Base-by-base conservation (phyloP, 208 protist species). In the Herpetomonas tarakana region DNA sequence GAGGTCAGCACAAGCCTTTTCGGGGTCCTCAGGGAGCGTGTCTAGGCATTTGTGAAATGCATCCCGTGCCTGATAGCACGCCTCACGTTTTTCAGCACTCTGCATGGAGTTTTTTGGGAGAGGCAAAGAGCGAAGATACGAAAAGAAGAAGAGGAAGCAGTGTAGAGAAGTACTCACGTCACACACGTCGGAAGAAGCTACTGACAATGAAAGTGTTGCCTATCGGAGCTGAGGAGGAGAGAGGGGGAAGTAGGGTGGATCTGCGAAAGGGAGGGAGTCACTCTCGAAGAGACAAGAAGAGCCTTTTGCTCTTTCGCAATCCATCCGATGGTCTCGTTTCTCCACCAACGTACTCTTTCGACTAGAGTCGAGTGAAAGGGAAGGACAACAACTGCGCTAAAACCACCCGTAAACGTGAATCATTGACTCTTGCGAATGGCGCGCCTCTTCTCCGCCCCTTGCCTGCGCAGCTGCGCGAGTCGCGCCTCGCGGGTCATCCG, bases 21-120 rank as follows among this genome's bases (percentile, higher is more conserved):
- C 80, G 7, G 69, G 59, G 30, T 82, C 78, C 30, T 89, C 80
- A 6, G 80, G 80, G 25, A 90, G 70, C 9, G 66, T 81, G 68
- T 93, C 86, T 31, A 93, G 68, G 54, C 86, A 93, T 60, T 82
- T 88, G 67, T 88, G 78, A 61, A 83, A 90, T 29, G 76, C 53
- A 45, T 90, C 83, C 28, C 86, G 79, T 25, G 78, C 60, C 60
- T 87, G 68, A 63, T 93, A 93, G 53, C 86, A 93, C 52, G 72
- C 26, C 58, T 93, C 82, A 60, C 86, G 74, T 39, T 90, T 93
- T 52, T 81, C 76, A 7, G 86, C 82, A 49, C 57, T 88, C 38
- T 93, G 80, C 86, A 93, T 93, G 18, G 44, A 22, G n/a, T 14
- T 41, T 41, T 41, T 14, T 41, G 35, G 9, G 35, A 14, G 35